These are phyloP conservation scores for Candida insectorum DNA, from an alignment of 805 yeast species.

Conservation along the genomic window DNA sequence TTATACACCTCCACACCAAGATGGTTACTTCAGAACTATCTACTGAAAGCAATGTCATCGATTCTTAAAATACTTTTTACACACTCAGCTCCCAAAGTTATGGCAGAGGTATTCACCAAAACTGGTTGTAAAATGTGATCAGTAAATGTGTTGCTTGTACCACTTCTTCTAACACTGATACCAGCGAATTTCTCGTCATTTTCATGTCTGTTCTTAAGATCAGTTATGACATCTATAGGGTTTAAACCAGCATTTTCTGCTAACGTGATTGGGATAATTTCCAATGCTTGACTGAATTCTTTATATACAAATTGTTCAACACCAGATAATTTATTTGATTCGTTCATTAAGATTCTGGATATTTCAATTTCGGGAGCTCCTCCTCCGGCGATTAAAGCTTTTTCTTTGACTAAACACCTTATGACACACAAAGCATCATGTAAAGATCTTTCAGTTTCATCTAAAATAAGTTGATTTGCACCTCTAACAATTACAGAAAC, in stretches of 20 bases:
- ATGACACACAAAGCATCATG: slow-evolving; percentile 97
- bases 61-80: slow-evolving; percentile 94
- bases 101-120: slow-evolving; percentile 89
- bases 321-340: slow-evolving; percentile 71
- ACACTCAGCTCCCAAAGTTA: slow-evolving; percentile 91
- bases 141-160: slow-evolving; percentile 83
- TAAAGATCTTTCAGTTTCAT: slow-evolving; percentile 94
- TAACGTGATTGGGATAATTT: slow-evolving; percentile 87
- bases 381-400: slow-evolving; percentile 94
- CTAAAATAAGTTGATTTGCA: slow-evolving; percentile 84
- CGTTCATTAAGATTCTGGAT: slow-evolving; percentile 67
- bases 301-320: slow-evolving; percentile 88
- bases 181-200: slow-evolving; percentile 93
- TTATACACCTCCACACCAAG: no score
- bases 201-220: slow-evolving; percentile 86
- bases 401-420: slow-evolving; percentile 82
- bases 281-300: slow-evolving; percentile 89
- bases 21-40: no score
- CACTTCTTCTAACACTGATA: slow-evolving; percentile 88
- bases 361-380: slow-evolving; percentile 97
- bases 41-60: slow-evolving; percentile 91
- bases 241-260: slow-evolving; percentile 96
- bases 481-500: slow-evolving; percentile 94
- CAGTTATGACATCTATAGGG: slow-evolving; percentile 88
- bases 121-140: slow-evolving; percentile 98